These are phyloP conservation scores for Trichoderma parareesei DNA, from an alignment of 495 filamentous ascomycete genomes.

Conservation along the genomic window DNA sequence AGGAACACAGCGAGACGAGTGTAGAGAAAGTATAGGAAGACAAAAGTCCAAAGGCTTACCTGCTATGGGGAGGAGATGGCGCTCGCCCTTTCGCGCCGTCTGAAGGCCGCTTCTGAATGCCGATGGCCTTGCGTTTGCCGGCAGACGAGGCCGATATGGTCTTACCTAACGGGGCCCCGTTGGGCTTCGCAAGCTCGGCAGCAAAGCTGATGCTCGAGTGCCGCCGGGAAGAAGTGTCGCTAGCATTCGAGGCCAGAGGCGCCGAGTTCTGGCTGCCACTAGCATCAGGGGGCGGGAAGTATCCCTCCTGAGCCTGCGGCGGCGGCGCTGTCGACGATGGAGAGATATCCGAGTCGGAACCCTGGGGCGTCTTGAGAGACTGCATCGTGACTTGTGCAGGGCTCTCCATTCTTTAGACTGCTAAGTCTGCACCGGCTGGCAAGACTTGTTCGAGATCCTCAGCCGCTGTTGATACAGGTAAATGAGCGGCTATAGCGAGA, in stretches of 20 bases:
- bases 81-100: background rate
- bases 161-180: background rate
- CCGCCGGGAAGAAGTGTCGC: slow-evolving; percentile 5
- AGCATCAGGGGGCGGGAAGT: background rate
- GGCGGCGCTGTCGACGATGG: background rate
- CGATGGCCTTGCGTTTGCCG: background rate
- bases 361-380: background rate
- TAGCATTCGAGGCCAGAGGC: background rate
- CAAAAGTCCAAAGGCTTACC: background rate
- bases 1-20: background rate
- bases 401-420: background rate
- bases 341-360: background rate
- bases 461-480: background rate
- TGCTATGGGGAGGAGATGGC: background rate
- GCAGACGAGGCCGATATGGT: background rate
- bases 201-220: slow-evolving; percentile 3
- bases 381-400: background rate
- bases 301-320: background rate
- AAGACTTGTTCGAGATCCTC: background rate
- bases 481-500: background rate
- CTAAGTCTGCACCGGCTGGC: background rate
- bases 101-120: background rate
- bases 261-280: background rate
- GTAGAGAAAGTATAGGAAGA: background rate
- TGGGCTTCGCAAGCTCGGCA: background rate